A percentile compares a stretch with the other conserved stretches of the same genome.
phyloP scores from a whole-genome alignment of 1,139 yeast genomes.

The Magnusiomyces paraingens region DNA sequence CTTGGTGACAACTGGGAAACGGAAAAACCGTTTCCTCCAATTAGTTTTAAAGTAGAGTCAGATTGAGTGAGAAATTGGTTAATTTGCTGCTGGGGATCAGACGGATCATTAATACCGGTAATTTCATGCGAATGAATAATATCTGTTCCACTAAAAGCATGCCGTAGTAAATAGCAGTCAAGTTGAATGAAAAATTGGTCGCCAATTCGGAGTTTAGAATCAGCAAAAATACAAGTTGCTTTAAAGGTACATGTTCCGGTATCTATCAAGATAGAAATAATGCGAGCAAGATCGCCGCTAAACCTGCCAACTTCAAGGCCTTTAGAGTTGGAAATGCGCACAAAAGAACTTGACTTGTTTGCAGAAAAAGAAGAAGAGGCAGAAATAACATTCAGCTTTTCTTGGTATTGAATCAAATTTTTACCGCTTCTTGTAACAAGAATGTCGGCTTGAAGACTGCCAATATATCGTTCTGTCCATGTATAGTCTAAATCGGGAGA shows the following conservation, averaged over 20 bases:
- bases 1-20: neutral
- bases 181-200: constrained; percentile 61
- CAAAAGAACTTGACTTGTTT: constrained; percentile 28
- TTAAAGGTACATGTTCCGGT: constrained; percentile 49
- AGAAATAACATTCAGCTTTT: constrained; percentile 38
- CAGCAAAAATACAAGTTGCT: constrained; percentile 55
- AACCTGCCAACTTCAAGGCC: constrained; percentile 71
- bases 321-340: constrained; percentile 28
- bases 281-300: constrained; percentile 64
- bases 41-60: neutral
- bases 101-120: neutral
- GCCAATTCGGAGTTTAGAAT: constrained; percentile 58
- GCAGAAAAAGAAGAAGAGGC: constrained; percentile 9
- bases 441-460: constrained; percentile 65
- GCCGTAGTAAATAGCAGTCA: constrained; percentile 50
- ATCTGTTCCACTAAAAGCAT: constrained; percentile 41
- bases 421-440: constrained; percentile 79
- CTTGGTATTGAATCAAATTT: constrained; percentile 46
- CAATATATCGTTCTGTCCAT: constrained; percentile 44
- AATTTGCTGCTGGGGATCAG: neutral
- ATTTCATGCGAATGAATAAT: constrained; percentile 14
- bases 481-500: neutral
- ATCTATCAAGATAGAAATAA: constrained; percentile 61
- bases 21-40: neutral
- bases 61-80: neutral